These are phyloP conservation scores for Yamadazyma tumulicola DNA, from an alignment of 805 yeast species.

Conservation along the genomic window DNA sequence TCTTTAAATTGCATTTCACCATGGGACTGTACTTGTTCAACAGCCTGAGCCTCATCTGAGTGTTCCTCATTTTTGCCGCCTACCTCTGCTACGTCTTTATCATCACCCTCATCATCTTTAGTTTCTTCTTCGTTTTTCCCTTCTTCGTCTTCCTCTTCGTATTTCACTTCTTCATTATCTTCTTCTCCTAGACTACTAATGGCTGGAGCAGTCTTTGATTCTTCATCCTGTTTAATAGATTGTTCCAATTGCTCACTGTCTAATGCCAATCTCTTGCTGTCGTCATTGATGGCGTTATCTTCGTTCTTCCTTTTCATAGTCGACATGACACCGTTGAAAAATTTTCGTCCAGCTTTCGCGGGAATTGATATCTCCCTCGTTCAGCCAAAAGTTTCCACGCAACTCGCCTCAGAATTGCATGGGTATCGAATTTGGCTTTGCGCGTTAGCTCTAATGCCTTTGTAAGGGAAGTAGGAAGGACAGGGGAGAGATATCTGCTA, in stretches of 20 bases:
- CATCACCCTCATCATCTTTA: constrained; percentile 3
- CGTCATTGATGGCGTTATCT: constrained; percentile 45
- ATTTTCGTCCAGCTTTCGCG: constrained; percentile 1
- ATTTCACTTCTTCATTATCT: not conserved
- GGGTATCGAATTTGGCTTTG: no score
- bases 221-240: constrained; percentile 24
- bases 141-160: not conserved
- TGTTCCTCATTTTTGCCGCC: constrained; percentile 3
- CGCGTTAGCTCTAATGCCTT: no score
- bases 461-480: no score
- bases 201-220: constrained; percentile 11
- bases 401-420: no score
- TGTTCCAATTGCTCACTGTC: constrained; percentile 58
- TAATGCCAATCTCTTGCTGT: constrained; percentile 66
- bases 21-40: not conserved
- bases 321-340: not conserved
- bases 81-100: constrained; percentile 1
- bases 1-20: no score
- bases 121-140: not conserved
- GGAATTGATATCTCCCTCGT: no score
- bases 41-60: not conserved
- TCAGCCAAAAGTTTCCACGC: no score
- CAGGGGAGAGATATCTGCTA: no score
- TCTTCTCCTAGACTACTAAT: constrained; percentile 1
- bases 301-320: constrained; percentile 65